A percentile compares a stretch with the other conserved stretches of the same genome.
phyloP scores from a whole-genome alignment of 208 protist genomes.

The Phytomonas serpens region DNA sequence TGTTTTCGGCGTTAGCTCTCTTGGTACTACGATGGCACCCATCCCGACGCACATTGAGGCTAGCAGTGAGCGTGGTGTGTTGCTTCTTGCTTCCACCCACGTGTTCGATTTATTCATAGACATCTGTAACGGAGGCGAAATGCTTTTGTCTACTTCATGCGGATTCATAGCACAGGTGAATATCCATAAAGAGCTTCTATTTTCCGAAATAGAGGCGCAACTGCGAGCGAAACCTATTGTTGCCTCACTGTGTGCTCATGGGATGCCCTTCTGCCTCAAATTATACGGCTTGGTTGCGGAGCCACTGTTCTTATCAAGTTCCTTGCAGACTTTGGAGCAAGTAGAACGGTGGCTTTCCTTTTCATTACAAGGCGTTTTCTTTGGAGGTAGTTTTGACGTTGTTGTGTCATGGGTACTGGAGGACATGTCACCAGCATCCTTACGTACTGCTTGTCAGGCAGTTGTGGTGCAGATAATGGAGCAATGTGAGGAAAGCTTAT shows the following conservation, averaged over 20 bases:
- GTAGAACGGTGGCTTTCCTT: slow-evolving; percentile 26
- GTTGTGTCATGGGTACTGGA: slow-evolving; percentile 13
- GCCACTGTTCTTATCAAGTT: slow-evolving; percentile 22
- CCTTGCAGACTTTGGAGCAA: slow-evolving; percentile 30
- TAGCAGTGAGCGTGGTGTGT: background rate
- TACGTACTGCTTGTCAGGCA: background rate
- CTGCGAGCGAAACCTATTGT: slow-evolving; percentile 43
- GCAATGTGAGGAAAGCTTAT: slow-evolving; percentile 64
- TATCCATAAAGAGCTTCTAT: slow-evolving; percentile 14
- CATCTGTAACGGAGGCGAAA: background rate
- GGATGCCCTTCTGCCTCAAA: slow-evolving; percentile 16
- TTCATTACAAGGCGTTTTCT: slow-evolving; percentile 40
- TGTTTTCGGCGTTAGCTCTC: background rate
- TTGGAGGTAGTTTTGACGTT: slow-evolving; percentile 66
- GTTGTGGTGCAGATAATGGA: slow-evolving; percentile 51
- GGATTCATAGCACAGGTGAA: slow-evolving; percentile 21
- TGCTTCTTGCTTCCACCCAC: background rate
- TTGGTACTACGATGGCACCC: background rate
- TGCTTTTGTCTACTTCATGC: background rate
- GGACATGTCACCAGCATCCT: slow-evolving; percentile 13
- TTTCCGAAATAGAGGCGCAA: slow-evolving; percentile 19
- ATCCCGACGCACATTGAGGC: background rate
- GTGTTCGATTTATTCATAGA: background rate
- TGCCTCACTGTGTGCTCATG: slow-evolving; percentile 29
- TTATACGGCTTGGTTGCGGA: background rate